These are phyloP conservation scores for Cyberlindnera subsufficiens DNA, from an alignment of 805 yeast genomes.

Conservation along the genomic window DNA sequence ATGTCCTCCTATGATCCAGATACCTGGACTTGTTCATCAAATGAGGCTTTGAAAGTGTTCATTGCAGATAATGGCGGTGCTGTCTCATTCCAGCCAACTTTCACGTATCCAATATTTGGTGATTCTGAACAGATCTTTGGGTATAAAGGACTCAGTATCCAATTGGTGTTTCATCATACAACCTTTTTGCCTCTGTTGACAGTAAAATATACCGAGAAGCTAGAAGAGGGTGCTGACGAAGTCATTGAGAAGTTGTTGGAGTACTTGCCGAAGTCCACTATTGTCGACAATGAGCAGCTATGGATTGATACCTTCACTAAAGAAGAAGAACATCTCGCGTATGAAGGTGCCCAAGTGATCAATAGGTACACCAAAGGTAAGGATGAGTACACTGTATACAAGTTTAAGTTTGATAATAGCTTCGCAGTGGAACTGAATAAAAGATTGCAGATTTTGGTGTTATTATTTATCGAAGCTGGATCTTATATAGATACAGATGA, in stretches of 20 bases:
- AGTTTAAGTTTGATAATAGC: slow-evolving; percentile 29
- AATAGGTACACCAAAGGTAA: slow-evolving; percentile 29
- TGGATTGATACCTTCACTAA: slow-evolving; percentile 57
- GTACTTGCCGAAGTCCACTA: slow-evolving; percentile 55
- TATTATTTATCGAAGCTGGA: slow-evolving; percentile 91
- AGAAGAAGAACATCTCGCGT: slow-evolving; percentile 37
- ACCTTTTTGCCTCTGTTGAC: slow-evolving; percentile 71
- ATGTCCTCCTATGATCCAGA: slow-evolving; percentile 53
- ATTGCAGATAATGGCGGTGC: slow-evolving; percentile 55
- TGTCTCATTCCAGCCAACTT: slow-evolving; percentile 64
- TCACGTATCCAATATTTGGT: slow-evolving; percentile 93
- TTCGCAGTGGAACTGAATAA: slow-evolving; percentile 49
- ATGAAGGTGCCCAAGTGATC: slow-evolving; percentile 30
- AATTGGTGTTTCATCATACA: slow-evolving; percentile 64
- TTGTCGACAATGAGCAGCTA: slow-evolving; percentile 54
- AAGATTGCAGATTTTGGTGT: slow-evolving; percentile 71
- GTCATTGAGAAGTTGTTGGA: slow-evolving; percentile 48
- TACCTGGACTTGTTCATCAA: slow-evolving; percentile 70
- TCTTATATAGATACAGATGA: slow-evolving; percentile 77
- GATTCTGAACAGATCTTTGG: slow-evolving; percentile 88
- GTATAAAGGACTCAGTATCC: slow-evolving; percentile 60
- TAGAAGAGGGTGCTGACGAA: slow-evolving; percentile 52
- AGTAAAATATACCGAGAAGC: slow-evolving; percentile 47
- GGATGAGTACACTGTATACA: slow-evolving; percentile 46
- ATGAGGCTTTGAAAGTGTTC: slow-evolving; percentile 56